phyloP scores from a whole-genome alignment of 768 basidiomycete genomes.

The Lactarius evosmus region DNA sequence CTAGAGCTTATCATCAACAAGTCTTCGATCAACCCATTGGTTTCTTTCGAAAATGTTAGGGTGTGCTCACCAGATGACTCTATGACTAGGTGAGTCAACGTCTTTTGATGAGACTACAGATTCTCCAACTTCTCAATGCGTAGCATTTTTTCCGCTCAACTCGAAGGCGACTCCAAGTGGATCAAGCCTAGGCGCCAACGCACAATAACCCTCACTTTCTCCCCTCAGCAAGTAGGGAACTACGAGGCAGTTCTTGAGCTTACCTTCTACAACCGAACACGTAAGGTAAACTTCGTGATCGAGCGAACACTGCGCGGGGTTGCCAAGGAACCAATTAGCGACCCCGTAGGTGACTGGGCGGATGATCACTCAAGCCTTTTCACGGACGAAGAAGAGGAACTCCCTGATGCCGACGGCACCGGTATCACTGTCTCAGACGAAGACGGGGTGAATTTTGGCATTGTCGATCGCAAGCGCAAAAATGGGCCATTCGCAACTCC shows the following conservation, averaged over 20 bases:
- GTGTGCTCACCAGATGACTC: conserved; percentile 4
- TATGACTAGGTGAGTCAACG: conserved; percentile 1
- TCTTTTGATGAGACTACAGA: neutral
- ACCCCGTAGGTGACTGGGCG: neutral
- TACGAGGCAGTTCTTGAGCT: conserved; percentile 20
- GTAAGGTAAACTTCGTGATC: conserved; percentile 12
- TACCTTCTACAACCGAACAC: conserved; percentile 2
- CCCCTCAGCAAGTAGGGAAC: conserved; percentile 11
- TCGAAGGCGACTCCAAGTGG: neutral
- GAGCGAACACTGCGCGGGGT: conserved; percentile 8
- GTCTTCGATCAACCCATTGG: neutral
- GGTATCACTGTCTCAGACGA: conserved; percentile 34
- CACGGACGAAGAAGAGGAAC: conserved; percentile 13
- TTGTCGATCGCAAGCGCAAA: conserved; percentile 43
- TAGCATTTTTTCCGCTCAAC: conserved; percentile 17
- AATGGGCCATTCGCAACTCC: conserved; percentile 18
- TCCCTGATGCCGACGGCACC: conserved; percentile 49
- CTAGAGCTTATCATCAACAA: conserved; percentile 13
- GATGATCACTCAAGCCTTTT: neutral
- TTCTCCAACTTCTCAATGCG: neutral
- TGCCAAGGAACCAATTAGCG: neutral
- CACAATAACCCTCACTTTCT: conserved; percentile 8
- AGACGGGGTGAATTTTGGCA: conserved; percentile 48
- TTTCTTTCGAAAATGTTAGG: conserved; percentile 4
- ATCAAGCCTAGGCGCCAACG: conserved; percentile 3